These are phyloP conservation scores for Wolfiporia cocos DNA, from an alignment of 1,284 basidiomycete genomes.

Conservation along the genomic window DNA sequence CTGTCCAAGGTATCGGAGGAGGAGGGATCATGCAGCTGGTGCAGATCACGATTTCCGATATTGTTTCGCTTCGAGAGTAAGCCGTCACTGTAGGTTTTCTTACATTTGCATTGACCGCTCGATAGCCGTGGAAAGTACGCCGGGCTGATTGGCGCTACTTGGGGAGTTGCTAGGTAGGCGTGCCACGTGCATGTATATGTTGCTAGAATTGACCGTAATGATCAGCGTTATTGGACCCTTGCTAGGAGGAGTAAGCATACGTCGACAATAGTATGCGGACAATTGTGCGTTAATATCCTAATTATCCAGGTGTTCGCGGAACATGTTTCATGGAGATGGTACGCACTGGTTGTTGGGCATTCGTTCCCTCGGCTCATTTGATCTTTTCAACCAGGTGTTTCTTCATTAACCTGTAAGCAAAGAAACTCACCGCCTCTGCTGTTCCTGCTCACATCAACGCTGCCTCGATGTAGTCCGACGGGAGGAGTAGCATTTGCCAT, in stretches of 20 bases:
- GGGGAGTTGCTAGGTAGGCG: conserved; percentile 64
- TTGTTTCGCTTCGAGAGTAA: conserved; percentile 70
- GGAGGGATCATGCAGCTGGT: conserved; percentile 66
- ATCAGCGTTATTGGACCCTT: conserved; percentile 72
- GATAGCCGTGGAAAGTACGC: conserved; percentile 71
- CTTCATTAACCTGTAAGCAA: conserved; percentile 59
- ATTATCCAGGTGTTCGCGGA: conserved; percentile 52
- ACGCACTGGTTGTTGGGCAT: conserved; percentile 13
- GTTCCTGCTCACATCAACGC: conserved; percentile 3
- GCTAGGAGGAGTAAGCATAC: conserved; percentile 66
- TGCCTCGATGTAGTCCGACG: conserved; percentile 48
- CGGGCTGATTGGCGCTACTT: conserved; percentile 71
- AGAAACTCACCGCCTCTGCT: background rate
- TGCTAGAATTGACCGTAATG: background rate
- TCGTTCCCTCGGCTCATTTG: background rate
- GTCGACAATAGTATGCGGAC: no score
- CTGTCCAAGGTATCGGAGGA: conserved; percentile 80
- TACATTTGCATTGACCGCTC: background rate
- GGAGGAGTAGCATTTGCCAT: conserved; percentile 68
- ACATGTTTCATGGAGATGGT: conserved; percentile 74
- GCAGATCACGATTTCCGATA: conserved; percentile 76
- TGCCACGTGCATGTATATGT: no score
- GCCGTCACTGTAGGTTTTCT: conserved; percentile 20
- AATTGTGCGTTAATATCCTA: conserved; percentile 2
- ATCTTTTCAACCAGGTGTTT: conserved; percentile 46